These are phyloP conservation scores for Delonix regia DNA, from an alignment of 306 rosid genomes.

Conservation along the genomic window DNA sequence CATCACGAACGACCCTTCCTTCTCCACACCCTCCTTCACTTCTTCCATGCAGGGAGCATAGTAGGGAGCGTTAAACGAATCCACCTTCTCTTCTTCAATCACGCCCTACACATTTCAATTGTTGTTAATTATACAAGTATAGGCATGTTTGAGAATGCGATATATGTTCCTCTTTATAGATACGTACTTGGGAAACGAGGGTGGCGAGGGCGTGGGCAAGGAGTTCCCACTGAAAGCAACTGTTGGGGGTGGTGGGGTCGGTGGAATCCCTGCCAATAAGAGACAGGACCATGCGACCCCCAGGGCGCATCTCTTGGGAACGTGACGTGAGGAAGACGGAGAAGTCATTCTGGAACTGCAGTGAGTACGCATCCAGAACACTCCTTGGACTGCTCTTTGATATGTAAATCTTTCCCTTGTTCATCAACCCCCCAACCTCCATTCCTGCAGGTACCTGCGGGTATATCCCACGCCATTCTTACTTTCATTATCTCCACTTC, in stretches of 20 bases:
- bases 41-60: constrained; percentile 74
- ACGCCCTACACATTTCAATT: constrained; percentile 46
- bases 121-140: too few relatives aligned
- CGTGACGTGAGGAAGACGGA: constrained; percentile 53
- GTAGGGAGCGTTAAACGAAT: constrained; percentile 75
- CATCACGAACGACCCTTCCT: constrained; percentile 69
- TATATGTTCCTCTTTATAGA: too few relatives aligned
- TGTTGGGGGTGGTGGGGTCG: constrained; percentile 53
- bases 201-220: constrained; percentile 57
- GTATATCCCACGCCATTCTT: background rate
- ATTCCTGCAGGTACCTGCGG: constrained; percentile 52
- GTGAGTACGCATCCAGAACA: constrained; percentile 61
- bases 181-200: constrained; percentile 64
- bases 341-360: constrained; percentile 66
- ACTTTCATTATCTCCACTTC: background rate
- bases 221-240: constrained; percentile 76
- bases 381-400: constrained; percentile 63
- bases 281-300: constrained; percentile 74
- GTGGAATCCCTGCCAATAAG: constrained; percentile 56
- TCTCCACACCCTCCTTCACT: constrained; percentile 45
- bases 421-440: constrained; percentile 19
- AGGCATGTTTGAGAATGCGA: too few relatives aligned
- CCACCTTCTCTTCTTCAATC: constrained; percentile 66
- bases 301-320: constrained; percentile 48
- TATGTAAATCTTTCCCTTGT: constrained; percentile 73